These are phyloP conservation scores for Xylaria hypoxylon DNA, from an alignment of 2,329 filamentous ascomycete genomes.

Conservation along the genomic window DNA sequence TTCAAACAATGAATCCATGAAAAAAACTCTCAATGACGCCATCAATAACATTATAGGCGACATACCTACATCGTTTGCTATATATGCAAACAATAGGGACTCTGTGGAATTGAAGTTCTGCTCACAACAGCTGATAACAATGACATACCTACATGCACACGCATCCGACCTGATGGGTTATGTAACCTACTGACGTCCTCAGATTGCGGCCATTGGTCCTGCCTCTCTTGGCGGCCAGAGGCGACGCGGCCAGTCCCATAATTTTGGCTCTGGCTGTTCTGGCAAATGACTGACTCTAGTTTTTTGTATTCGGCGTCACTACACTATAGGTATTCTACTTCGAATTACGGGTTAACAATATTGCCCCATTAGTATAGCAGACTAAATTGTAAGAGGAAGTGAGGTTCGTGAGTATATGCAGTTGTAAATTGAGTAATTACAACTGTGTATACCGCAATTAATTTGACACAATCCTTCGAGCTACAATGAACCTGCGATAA, in stretches of 20 bases:
- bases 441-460: conserved; percentile 14
- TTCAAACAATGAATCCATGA: background rate
- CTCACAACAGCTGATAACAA: background rate
- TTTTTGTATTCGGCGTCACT: conserved; percentile 15
- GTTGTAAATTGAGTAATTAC: conserved; percentile 5
- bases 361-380: background rate
- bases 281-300: conserved; percentile 21
- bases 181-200: conserved; percentile 32
- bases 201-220: conserved; percentile 12
- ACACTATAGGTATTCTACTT: background rate
- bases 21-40: conserved; percentile 9
- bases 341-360: background rate
- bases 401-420: background rate
- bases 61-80: background rate
- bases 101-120: background rate
- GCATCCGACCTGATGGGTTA: conserved; percentile 6
- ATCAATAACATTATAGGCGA: background rate
- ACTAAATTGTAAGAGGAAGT: background rate
- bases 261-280: conserved; percentile 21
- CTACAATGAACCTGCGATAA: conserved; percentile 23
- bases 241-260: conserved; percentile 32
- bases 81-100: conserved; percentile 3
- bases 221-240: conserved; percentile 27
- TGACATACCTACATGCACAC: background rate
- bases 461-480: background rate